Base-by-base conservation (phyloP, 352 stramenopile genomes). In the Globisporangium spiculum region DNA sequence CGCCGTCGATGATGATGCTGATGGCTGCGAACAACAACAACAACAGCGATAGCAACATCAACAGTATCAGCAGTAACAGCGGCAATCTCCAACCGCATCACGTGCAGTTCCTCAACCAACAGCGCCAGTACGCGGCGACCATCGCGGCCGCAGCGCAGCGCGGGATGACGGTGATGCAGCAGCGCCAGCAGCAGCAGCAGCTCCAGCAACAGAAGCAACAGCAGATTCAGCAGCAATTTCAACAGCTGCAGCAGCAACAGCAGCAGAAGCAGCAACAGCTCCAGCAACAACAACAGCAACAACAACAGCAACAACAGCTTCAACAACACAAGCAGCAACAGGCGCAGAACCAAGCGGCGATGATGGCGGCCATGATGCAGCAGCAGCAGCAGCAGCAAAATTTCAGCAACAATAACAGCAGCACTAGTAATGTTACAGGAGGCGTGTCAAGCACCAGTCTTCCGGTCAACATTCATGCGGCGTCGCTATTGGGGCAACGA, bases 31-130 rank as follows among this genome's bases (percentile, higher is more conserved):
- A 67, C 44, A 63, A 53, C 61, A 24, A 32, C 27, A 32, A 53
- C 61, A 32, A 32, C 27, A 32, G 27, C 27, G 27, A 32, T 32
- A 32, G 34, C 9, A 12, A 46, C 14, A 46, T 20, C 12, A 46
- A 20, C 38, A 46, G 4, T 12, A 41, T 41, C 34, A 46, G 57
- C 44, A 63, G 20, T 30, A 61, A 9, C 34, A 63, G 30, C 48
- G 9, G 61, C 26, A 59, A 38, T 32, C n/a, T 62, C 20, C 67
- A 72, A 30, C 60, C 73, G 9, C 68, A 71, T 1, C 74, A 83
- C 54, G 64, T 82, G 26, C 75, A 81, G 68, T 74, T 79, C 27
- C 66, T 75, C 38, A 70, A 78, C 52, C 72, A 81, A 46, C 68
- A 71, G 53, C 66, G 38, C 5, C 67, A 72, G 41, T 80, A 75